Evolutionary conservation across 495 filamentous ascomycete genomes (phyloP).

Genomic region (Penicillium chermesinum): DNA sequence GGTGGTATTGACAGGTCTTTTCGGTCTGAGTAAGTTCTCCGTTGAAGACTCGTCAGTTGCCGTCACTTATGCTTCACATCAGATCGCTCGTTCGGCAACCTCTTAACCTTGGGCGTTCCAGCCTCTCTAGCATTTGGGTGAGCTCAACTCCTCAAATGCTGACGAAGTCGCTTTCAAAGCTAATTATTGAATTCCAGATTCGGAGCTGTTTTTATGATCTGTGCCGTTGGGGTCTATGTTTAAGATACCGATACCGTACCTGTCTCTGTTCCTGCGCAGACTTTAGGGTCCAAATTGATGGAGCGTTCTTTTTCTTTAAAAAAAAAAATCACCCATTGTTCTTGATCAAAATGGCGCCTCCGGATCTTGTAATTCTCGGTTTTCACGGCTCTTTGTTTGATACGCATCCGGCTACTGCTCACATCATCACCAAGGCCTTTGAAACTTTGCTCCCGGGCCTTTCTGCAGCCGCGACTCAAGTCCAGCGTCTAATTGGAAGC

Average conservation of each 20-base stretch:
- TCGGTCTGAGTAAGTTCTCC: slow-evolving; percentile 69
- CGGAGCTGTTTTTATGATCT: slow-evolving; percentile 96
- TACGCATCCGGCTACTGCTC: slow-evolving; percentile 18
- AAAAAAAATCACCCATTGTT: too few relatives aligned
- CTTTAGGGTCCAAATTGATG: not conserved
- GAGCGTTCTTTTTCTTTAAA: not conserved
- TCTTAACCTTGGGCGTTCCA: slow-evolving; percentile 76
- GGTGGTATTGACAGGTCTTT: slow-evolving; percentile 61
- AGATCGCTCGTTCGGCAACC: slow-evolving; percentile 82
- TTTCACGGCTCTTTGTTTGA: slow-evolving; percentile 30
- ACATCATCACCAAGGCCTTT: slow-evolving; percentile 20
- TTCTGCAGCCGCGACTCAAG: slow-evolving; percentile 6
- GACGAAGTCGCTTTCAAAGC: slow-evolving; percentile 3
- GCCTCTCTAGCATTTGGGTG: slow-evolving; percentile 89
- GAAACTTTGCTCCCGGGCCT: slow-evolving; percentile 18
- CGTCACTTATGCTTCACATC: slow-evolving; percentile 12
- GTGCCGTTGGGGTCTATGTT: slow-evolving; percentile 97
- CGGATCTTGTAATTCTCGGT: slow-evolving; percentile 21
- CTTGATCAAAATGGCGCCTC: not conserved
- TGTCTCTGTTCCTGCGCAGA: too few relatives aligned
- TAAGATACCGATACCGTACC: slow-evolving; percentile 49
- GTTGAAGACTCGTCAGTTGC: not conserved
- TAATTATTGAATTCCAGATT: slow-evolving; percentile 53
- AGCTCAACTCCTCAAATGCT: slow-evolving; percentile 19
- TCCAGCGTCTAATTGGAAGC: slow-evolving; percentile 20